Evolutionary conservation across 352 stramenopile genomes (phyloP).

Genomic region (Pythium graminicola): DNA sequence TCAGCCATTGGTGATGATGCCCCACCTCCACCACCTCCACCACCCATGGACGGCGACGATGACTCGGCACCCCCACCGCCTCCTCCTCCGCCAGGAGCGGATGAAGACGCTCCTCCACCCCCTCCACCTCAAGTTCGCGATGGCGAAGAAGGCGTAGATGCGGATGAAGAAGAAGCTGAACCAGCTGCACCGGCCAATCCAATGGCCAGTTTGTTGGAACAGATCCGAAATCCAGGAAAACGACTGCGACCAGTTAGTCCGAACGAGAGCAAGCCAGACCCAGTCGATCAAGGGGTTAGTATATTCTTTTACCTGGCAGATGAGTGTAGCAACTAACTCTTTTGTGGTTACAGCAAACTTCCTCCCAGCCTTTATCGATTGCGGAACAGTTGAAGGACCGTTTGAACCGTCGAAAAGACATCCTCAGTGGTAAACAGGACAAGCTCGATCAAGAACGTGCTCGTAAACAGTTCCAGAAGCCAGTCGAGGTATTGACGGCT

Average conservation of each 20-base stretch:
- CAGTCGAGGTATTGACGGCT: conserved; percentile 66
- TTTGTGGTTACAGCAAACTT: conserved; percentile 9
- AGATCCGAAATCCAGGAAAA: conserved; percentile 27
- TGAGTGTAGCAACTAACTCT: neutral
- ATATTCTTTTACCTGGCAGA: neutral
- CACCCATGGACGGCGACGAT: conserved; percentile 35
- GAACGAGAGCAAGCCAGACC: conserved; percentile 13
- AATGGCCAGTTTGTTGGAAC: conserved; percentile 19
- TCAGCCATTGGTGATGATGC: conserved; percentile 26
- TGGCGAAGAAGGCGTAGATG: conserved; percentile 2
- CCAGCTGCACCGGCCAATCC: conserved; percentile 17
- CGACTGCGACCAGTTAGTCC: conserved; percentile 19
- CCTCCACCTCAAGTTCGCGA: conserved; percentile 5
- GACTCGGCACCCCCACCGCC: conserved; percentile 29
- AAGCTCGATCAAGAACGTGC: conserved; percentile 74
- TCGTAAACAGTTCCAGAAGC: conserved; percentile 60
- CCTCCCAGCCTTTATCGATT: conserved; percentile 59
- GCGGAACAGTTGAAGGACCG: conserved; percentile 79
- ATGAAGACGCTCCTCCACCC: conserved; percentile 23
- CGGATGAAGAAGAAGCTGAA: conserved; percentile 1
- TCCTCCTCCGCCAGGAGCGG: conserved; percentile 14
- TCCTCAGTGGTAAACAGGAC: conserved; percentile 81
- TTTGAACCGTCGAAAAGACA: conserved; percentile 66
- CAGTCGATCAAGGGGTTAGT: conserved; percentile 4
- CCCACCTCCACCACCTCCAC: conserved; percentile 47